Conservation (phyloP, 768 basidiomycete species). For the Erythrobasidium yunnanense region DNA sequence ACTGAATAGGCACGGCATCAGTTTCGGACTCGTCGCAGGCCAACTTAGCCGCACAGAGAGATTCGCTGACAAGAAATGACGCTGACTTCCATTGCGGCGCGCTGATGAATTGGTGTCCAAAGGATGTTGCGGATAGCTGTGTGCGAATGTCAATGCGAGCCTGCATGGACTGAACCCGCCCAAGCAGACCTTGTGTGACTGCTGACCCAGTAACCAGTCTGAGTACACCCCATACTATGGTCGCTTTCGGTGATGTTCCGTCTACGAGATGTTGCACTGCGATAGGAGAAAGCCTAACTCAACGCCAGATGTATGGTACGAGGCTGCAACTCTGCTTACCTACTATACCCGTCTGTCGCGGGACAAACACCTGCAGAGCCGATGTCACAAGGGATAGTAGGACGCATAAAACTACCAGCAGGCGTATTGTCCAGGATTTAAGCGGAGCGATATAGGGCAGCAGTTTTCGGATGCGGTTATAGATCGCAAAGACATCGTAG, state of each 20-base stretch:
- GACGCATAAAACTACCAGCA: background rate
- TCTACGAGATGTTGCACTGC: background rate
- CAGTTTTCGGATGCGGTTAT: background rate
- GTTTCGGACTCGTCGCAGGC: background rate
- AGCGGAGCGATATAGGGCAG: background rate
- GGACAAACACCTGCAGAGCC: background rate
- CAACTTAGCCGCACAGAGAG: background rate
- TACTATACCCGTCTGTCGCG: background rate
- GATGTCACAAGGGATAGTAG: background rate
- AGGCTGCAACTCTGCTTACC: too few relatives aligned
- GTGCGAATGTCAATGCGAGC: background rate
- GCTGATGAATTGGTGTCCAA: background rate
- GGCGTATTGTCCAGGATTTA: background rate
- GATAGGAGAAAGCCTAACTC: background rate
- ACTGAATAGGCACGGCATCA: background rate
- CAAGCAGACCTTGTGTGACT: background rate
- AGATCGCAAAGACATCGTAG: background rate
- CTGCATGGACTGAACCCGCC: background rate
- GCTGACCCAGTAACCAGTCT: background rate
- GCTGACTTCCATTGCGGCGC: background rate
- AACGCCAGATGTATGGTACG: too few relatives aligned
- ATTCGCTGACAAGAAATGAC: background rate
- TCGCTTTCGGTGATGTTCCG: too few relatives aligned
- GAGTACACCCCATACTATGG: background rate
- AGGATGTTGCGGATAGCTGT: background rate